These are phyloP conservation scores for Lactarius sp. DNA, from an alignment of 768 basidiomycete genomes.

Conservation along the genomic window DNA sequence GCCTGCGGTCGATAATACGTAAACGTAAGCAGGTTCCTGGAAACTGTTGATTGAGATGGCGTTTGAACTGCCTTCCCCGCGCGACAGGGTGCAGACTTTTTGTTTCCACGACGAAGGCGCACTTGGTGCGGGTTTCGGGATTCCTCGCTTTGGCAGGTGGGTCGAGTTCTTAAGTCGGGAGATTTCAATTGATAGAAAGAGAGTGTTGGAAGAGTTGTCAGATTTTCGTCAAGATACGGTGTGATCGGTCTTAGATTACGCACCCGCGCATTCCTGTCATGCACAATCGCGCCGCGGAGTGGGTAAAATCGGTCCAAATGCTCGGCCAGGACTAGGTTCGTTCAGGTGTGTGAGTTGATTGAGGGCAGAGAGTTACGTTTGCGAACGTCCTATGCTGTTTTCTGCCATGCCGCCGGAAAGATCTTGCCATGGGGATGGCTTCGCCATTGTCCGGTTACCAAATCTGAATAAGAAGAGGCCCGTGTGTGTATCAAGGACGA, in stretches of 20 bases:
- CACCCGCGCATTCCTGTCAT: background rate
- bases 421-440: conserved; percentile 11
- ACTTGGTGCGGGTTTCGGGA: conserved; percentile 17
- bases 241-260: conserved; percentile 18
- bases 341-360: background rate
- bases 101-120: conserved; percentile 12
- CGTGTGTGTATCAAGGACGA: background rate
- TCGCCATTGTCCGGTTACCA: conserved; percentile 22
- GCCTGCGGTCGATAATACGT: conserved; percentile 9
- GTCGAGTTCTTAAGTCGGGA: conserved; percentile 18
- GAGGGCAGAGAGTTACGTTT: too few relatives aligned
- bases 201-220: conserved; percentile 1
- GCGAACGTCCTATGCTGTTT: background rate
- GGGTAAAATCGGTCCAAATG: conserved; percentile 12
- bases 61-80: background rate
- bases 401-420: conserved; percentile 12
- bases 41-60: background rate
- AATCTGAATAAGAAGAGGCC: conserved; percentile 11
- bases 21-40: conserved; percentile 14
- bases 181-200: conserved; percentile 9
- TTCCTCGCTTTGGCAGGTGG: conserved; percentile 15
- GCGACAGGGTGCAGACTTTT: background rate
- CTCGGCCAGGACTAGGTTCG: background rate
- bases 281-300: conserved; percentile 16
- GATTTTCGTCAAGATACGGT: conserved; percentile 24